These are phyloP conservation scores for Acanthamoeba triangularis DNA, from an alignment of 208 protist species.

Conservation along the genomic window DNA sequence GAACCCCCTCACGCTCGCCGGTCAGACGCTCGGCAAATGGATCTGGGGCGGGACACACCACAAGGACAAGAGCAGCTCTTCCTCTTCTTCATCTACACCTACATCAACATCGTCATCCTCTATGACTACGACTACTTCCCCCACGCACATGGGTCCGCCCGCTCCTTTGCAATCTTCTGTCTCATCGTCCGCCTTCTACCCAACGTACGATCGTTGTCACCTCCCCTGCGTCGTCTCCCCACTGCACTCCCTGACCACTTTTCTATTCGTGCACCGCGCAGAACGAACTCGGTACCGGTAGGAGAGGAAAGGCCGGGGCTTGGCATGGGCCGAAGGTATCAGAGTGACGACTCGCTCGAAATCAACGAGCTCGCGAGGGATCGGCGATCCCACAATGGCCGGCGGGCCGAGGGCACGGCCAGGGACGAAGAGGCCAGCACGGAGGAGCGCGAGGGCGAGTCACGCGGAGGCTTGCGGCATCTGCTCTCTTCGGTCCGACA, in stretches of 20 bases:
- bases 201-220: neutral
- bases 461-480: neutral
- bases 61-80: neutral
- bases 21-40: neutral
- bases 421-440: neutral
- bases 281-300: neutral
- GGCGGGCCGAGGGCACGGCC: neutral
- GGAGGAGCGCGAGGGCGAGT: neutral
- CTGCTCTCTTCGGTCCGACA: neutral
- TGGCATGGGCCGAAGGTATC: neutral
- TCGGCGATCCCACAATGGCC: neutral
- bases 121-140: neutral
- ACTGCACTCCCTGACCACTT: too few species aligned
- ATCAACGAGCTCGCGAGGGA: slow-evolving; percentile 28
- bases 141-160: neutral
- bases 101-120: neutral
- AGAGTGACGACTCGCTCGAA: slow-evolving; percentile 30
- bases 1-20: slow-evolving; percentile 14
- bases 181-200: neutral
- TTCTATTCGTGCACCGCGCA: neutral
- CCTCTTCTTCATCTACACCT: neutral
- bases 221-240: neutral
- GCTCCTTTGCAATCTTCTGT: neutral
- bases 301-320: neutral
- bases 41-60: neutral